Evolutionary conservation across 306 rosid species (phyloP).

Genomic region (Prunus mongolica): DNA sequence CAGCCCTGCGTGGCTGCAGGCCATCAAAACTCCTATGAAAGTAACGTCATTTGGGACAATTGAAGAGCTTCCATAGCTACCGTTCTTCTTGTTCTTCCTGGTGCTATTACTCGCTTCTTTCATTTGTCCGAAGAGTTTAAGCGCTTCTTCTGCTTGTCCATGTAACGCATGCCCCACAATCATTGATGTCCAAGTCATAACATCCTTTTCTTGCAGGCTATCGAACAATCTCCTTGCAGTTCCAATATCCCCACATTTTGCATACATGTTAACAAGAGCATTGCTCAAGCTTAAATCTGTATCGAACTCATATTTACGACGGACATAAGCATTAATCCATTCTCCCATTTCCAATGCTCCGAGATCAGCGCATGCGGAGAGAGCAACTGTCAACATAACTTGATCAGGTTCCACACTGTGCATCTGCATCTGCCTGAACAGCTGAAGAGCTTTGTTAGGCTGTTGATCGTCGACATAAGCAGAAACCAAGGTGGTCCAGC

Average conservation of each 20-base stretch:
- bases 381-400: constrained; percentile 41
- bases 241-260: constrained; percentile 34
- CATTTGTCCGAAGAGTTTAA: constrained; percentile 27
- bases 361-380: constrained; percentile 55
- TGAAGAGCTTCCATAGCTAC: background rate
- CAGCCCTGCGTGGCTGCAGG: constrained; percentile 67
- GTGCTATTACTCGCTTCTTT: constrained; percentile 4
- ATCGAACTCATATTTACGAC: constrained; percentile 10
- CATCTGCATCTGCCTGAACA: constrained; percentile 49
- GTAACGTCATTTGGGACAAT: constrained; percentile 47
- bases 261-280: constrained; percentile 60
- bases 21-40: constrained; percentile 64
- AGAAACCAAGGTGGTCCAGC: constrained; percentile 57
- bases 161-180: constrained; percentile 65
- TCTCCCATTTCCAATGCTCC: constrained; percentile 51
- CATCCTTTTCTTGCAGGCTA: constrained; percentile 38
- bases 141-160: constrained; percentile 47
- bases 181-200: constrained; percentile 65
- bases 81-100: constrained; percentile 4
- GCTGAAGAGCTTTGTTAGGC: constrained; percentile 37
- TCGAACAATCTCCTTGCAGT: constrained; percentile 54
- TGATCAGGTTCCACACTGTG: constrained; percentile 47
- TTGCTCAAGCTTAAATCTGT: constrained; percentile 46
- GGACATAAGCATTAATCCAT: constrained; percentile 40
- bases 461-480: constrained; percentile 50